Percentiles rank a stretch among this genome's conserved stretches.
These are phyloP conservation scores for Choricystis sp. DNA, from an alignment of 139 green algal species.

Conservation along the genomic window DNA sequence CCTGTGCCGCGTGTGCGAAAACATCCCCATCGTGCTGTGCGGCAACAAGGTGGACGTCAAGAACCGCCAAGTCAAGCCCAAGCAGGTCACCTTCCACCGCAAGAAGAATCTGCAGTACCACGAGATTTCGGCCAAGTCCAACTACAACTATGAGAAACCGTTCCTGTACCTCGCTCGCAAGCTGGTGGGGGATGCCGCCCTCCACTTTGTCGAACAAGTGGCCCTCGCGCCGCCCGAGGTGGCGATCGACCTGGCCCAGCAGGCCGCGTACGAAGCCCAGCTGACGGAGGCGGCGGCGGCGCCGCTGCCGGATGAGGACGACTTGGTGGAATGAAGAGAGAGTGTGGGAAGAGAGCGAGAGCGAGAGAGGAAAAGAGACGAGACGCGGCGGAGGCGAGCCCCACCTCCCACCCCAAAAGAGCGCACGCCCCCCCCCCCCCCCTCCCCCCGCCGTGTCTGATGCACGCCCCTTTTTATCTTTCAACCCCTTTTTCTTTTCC, in stretches of 20 bases:
- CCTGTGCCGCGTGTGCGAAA: constrained; percentile 96
- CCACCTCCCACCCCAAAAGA: too few relatives aligned
- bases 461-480: too few relatives aligned
- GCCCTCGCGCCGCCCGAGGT: constrained; percentile 93
- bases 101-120: constrained; percentile 99
- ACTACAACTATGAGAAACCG: constrained; percentile 99
- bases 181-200: constrained; percentile 82
- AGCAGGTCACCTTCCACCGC: constrained; percentile 88
- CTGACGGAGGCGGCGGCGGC: constrained; percentile 42
- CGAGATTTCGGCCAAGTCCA: constrained; percentile 98
- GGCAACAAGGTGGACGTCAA: constrained; percentile 99
- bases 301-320: constrained; percentile 68
- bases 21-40: constrained; percentile 99
- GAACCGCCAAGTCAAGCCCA: constrained; percentile 99
- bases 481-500: too few relatives aligned
- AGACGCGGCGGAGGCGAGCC: too few relatives aligned
- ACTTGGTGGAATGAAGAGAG: constrained; percentile 42
- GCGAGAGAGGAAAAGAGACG: too few relatives aligned
- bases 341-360: too few relatives aligned
- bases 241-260: constrained; percentile 72
- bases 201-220: constrained; percentile 88
- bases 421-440: too few relatives aligned
- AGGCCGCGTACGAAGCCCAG: constrained; percentile 68
- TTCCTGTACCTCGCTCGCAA: constrained; percentile 99
- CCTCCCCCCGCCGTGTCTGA: too few relatives aligned